Conservation (phyloP, 2,329 filamentous ascomycete species). For the Laburnicola sp. region DNA sequence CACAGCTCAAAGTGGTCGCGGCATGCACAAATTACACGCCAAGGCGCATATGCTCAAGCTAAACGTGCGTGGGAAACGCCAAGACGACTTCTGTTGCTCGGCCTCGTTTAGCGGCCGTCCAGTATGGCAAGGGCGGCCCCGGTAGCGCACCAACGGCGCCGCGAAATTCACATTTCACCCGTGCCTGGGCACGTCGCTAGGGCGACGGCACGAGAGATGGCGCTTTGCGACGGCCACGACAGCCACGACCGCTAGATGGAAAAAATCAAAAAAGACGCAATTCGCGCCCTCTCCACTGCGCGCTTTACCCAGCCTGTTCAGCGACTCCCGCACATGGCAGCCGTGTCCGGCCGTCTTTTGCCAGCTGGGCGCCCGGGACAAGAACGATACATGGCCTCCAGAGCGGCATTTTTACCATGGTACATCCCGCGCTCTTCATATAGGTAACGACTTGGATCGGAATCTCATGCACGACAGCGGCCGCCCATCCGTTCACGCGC, state of each 20-base stretch:
- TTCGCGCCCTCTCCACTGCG: conserved; percentile 13
- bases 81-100: conserved; percentile 1
- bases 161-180: too few relatives aligned
- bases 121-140: too few relatives aligned
- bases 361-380: conserved; percentile 13
- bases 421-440: too few relatives aligned
- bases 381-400: conserved; percentile 14
- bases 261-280: conserved; percentile 20
- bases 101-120: conserved; percentile 9
- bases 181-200: too few relatives aligned
- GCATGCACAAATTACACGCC: conserved; percentile 13
- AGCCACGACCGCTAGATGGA: background rate
- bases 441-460: conserved; percentile 5
- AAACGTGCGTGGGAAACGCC: background rate
- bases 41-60: too few relatives aligned
- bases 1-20: background rate
- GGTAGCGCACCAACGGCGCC: too few relatives aligned
- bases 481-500: conserved; percentile 16
- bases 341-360: conserved; percentile 8
- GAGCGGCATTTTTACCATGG: conserved; percentile 23
- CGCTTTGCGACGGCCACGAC: background rate
- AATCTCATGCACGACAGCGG: conserved; percentile 17
- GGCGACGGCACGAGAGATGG: background rate
- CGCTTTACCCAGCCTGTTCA: conserved; percentile 9
- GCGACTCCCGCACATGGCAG: conserved; percentile 5